phyloP scores from a whole-genome alignment of 441 rosid genomes.

The Aleurites moluccanus region DNA sequence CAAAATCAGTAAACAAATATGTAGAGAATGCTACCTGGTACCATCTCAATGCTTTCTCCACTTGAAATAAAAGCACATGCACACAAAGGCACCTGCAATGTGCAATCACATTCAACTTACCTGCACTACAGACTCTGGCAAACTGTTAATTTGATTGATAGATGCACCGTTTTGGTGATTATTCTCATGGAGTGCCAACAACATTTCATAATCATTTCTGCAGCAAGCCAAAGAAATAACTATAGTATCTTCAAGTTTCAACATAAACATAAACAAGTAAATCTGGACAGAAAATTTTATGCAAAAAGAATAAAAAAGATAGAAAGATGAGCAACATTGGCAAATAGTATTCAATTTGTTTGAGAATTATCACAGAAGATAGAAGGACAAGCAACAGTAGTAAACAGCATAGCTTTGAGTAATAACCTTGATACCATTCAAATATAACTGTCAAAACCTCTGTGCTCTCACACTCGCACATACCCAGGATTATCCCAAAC shows the following conservation, averaged over 20 bases:
- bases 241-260: background rate
- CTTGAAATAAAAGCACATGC: slow-evolving; percentile 4
- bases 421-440: background rate
- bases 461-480: background rate
- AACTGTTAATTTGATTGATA: slow-evolving; percentile 59
- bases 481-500: background rate
- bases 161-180: slow-evolving; percentile 64
- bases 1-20: slow-evolving; percentile 21
- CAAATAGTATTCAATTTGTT: background rate
- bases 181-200: slow-evolving; percentile 86
- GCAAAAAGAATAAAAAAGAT: background rate
- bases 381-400: background rate
- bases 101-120: slow-evolving; percentile 35
- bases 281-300: background rate
- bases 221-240: slow-evolving; percentile 19
- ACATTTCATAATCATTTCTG: slow-evolving; percentile 93
- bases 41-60: background rate
- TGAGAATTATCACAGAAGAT: background rate
- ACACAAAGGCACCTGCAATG: background rate
- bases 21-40: background rate
- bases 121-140: slow-evolving; percentile 80
- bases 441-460: background rate
- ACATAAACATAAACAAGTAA: background rate
- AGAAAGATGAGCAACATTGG: background rate
- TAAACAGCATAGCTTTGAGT: background rate